Percentiles rank a stretch among this genome's conserved stretches.
phyloP scores from a whole-genome alignment of 2,329 filamentous ascomycete species.

The Beauveria brongniartii region DNA sequence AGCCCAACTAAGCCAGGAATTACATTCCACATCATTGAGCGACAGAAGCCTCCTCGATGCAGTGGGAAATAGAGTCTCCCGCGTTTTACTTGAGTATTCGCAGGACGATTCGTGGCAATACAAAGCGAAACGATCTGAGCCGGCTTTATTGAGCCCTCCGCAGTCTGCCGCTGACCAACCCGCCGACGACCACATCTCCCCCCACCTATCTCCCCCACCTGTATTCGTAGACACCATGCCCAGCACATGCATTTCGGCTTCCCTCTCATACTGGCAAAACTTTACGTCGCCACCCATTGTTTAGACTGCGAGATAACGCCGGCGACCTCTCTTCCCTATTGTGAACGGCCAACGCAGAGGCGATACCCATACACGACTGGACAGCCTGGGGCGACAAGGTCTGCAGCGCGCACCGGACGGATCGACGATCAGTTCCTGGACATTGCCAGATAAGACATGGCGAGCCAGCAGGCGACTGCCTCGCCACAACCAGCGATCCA shows the following conservation, averaged over 20 bases:
- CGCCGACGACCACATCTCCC: neutral
- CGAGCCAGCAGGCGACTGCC: conserved; percentile 18
- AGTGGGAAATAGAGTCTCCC: neutral
- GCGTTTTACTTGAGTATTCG: neutral
- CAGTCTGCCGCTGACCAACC: conserved; percentile 5
- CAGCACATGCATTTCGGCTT: neutral
- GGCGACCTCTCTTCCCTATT: neutral
- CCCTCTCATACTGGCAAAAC: neutral
- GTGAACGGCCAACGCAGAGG: neutral
- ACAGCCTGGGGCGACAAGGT: neutral
- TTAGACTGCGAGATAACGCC: neutral
- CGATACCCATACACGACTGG: neutral
- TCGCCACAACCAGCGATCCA: conserved; percentile 59
- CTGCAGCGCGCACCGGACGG: neutral
- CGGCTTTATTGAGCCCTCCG: neutral
- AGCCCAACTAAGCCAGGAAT: neutral
- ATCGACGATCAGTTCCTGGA: neutral
- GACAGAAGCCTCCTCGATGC: neutral
- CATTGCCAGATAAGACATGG: conserved; percentile 14
- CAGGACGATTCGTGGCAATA: neutral
- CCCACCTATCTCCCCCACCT: neutral
- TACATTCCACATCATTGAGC: neutral
- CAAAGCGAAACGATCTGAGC: neutral
- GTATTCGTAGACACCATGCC: neutral
- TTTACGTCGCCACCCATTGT: neutral